Conservation (phyloP, 1,284 basidiomycete genomes). For the Ceratobasidium sp. region DNA sequence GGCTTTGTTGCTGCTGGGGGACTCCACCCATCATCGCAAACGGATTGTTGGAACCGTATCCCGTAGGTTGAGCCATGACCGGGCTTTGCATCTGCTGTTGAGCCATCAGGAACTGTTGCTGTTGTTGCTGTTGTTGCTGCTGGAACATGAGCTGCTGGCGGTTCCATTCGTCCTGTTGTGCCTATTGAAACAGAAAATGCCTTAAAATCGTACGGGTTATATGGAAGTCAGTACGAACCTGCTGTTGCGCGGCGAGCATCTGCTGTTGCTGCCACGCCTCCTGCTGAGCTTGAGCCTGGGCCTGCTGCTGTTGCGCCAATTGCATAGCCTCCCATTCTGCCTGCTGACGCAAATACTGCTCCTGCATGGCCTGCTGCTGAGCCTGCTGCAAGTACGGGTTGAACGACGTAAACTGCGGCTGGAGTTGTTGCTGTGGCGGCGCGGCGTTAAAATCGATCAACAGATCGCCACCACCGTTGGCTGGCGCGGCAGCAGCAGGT, state of each 20-base stretch:
- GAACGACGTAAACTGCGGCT: constrained; percentile 89
- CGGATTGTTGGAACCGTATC: constrained; percentile 92
- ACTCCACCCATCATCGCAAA: constrained; percentile 70
- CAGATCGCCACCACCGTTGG: constrained; percentile 31
- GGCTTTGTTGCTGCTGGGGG: constrained; percentile 58
- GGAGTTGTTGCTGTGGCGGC: constrained; percentile 60
- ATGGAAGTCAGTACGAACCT: background rate
- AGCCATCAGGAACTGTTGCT: constrained; percentile 66
- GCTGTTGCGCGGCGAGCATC: constrained; percentile 46
- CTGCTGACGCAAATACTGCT: constrained; percentile 56
- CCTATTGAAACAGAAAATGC: constrained; percentile 54
- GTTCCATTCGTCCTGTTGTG: constrained; percentile 77
- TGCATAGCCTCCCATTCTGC: constrained; percentile 58
- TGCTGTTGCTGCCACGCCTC: constrained; percentile 74
- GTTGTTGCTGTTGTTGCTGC: constrained; percentile 64
- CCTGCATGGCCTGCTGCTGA: constrained; percentile 70
- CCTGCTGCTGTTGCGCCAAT: constrained; percentile 58
- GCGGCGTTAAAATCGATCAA: constrained; percentile 44
- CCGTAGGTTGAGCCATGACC: constrained; percentile 67
- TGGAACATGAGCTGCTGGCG: constrained; percentile 69
- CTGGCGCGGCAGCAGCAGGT: constrained; percentile 60
- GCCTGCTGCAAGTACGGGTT: constrained; percentile 97
- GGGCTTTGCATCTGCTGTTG: constrained; percentile 62
- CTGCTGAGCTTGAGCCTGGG: constrained; percentile 69
- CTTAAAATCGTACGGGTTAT: background rate